Conservation (phyloP, 257 asterid genomes). For the Solanum chmielewskii region DNA sequence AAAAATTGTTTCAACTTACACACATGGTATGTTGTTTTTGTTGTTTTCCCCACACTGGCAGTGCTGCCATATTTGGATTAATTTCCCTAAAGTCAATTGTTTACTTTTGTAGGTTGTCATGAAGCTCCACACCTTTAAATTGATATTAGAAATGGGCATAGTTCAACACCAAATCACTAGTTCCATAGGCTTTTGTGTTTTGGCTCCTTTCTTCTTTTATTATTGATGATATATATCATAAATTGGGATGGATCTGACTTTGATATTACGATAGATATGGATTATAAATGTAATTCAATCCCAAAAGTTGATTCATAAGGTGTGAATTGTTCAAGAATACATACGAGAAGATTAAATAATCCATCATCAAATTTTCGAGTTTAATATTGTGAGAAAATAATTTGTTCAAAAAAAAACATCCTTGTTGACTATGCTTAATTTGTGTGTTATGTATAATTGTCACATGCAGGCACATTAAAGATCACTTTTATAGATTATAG, state of each 20-base stretch:
- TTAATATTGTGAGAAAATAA: too few relatives aligned
- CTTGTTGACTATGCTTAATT: not conserved
- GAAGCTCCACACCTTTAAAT: not conserved
- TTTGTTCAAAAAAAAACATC: too few relatives aligned
- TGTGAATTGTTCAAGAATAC: too few relatives aligned
- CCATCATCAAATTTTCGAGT: not conserved
- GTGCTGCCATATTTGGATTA: not conserved
- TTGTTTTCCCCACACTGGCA: not conserved
- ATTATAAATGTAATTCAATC: accelerated
- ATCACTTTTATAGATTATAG: not conserved
- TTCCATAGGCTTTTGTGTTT: not conserved
- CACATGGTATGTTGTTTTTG: not conserved
- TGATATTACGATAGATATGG: not conserved
- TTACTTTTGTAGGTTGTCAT: not conserved
- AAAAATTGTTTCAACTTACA: not conserved
- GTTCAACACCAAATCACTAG: not conserved
- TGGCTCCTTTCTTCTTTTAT: not conserved
- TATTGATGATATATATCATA: not conserved
- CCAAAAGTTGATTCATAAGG: not conserved
- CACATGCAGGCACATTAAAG: not conserved
- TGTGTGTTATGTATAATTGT: not conserved
- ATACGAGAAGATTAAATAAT: not conserved
- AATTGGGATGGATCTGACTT: not conserved
- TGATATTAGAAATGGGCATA: not conserved
- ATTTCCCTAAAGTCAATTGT: not conserved